Conservation (phyloP, 2,329 filamentous ascomycete species). For the Teratosphaeria epicoccoides region DNA sequence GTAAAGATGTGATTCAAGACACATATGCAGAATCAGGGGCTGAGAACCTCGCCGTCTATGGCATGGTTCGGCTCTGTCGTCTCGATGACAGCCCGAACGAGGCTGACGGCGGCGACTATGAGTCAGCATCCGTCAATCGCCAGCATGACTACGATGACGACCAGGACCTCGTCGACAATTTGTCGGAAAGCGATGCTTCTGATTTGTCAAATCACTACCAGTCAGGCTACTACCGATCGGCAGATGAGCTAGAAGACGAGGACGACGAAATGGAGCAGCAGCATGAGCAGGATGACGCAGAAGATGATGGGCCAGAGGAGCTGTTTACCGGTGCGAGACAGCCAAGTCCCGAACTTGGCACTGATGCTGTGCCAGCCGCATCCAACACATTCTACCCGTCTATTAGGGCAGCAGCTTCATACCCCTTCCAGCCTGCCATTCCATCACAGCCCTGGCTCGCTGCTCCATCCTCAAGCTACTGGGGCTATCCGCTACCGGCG, state of each 20-base stretch:
- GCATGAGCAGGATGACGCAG: background rate
- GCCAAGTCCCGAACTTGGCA: background rate
- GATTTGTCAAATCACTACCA: background rate
- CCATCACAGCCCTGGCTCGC: background rate
- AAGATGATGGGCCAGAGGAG: background rate
- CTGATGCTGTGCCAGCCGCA: background rate
- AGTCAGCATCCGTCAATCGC: background rate
- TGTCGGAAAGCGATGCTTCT: conserved; percentile 2
- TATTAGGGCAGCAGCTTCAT: background rate
- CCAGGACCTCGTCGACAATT: conserved; percentile 7
- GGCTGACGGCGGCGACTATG: background rate
- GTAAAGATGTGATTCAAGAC: conserved; percentile 4
- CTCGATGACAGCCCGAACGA: too few relatives aligned
- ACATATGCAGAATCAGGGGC: conserved; percentile 6
- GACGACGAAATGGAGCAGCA: background rate
- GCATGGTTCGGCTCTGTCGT: too few relatives aligned
- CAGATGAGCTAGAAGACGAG: conserved; percentile 4
- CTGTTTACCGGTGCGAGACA: too few relatives aligned
- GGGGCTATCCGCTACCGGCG: too few relatives aligned
- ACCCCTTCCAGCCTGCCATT: background rate
- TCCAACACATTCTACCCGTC: background rate
- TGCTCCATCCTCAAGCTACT: conserved; percentile 4
- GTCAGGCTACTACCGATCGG: background rate
- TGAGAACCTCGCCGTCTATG: background rate
- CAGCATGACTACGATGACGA: conserved; percentile 6